Conservation (phyloP, 140 eudicot genomes). For the Flaveria floridana region DNA sequence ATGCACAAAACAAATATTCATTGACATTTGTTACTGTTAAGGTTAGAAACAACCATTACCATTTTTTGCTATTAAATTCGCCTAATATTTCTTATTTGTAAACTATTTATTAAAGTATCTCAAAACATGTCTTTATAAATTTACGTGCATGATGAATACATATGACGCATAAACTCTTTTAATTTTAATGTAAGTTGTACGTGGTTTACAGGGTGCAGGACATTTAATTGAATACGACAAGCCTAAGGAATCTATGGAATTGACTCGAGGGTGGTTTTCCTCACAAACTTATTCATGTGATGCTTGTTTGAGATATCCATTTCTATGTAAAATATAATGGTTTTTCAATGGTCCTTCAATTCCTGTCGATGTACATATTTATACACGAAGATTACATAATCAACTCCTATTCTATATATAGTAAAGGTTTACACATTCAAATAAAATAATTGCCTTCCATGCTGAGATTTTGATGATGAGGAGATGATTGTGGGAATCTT, state of each 20-base stretch:
- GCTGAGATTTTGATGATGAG: too few species aligned
- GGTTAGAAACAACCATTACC: neutral
- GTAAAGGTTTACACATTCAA: too few species aligned
- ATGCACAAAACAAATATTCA: constrained; percentile 8
- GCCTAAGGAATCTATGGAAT: constrained; percentile 18
- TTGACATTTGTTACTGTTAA: constrained; percentile 18
- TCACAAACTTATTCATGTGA: constrained; percentile 7
- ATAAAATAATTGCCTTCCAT: too few species aligned
- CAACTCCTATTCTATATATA: too few species aligned
- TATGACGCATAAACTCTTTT: too few species aligned
- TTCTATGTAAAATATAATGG: too few species aligned
- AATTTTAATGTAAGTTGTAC: neutral
- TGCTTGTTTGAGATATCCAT: neutral
- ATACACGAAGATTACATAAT: too few species aligned
- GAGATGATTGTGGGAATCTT: too few species aligned
- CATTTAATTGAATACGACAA: constrained; percentile 6
- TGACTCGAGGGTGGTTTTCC: neutral
- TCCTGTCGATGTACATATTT: too few species aligned
- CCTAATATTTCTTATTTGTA: neutral
- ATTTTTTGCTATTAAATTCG: neutral
- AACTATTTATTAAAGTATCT: neutral
- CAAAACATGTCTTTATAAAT: neutral
- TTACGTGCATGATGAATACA: neutral
- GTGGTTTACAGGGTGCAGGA: constrained; percentile 18
- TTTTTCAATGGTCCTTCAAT: too few species aligned